phyloP scores from a whole-genome alignment of 2,329 filamentous ascomycete genomes.

The Penicillium sp. region DNA sequence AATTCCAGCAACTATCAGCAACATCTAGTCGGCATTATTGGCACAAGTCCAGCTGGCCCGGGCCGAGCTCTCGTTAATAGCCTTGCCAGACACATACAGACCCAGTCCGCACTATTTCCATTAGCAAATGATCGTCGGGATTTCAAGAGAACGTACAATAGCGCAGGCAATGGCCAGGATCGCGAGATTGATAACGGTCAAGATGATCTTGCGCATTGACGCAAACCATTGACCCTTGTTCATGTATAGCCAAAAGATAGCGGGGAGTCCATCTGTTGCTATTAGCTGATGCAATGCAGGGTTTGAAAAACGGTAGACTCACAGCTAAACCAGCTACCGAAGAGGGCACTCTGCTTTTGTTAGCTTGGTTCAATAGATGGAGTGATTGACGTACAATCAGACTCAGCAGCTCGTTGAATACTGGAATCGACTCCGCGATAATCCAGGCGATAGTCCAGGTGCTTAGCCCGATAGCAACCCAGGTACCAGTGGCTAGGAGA shows the following conservation, averaged over 20 bases:
- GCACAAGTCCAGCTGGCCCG: slow-evolving; percentile 38
- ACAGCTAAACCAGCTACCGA: slow-evolving; percentile 60
- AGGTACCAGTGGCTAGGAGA: slow-evolving; percentile 48
- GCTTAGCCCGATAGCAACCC: slow-evolving; percentile 51
- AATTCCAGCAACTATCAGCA: too few species aligned
- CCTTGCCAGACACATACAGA: slow-evolving; percentile 38
- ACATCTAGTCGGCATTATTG: slow-evolving; percentile 26
- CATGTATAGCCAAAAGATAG: slow-evolving; percentile 46
- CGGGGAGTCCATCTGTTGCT: slow-evolving; percentile 22
- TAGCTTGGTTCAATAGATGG: slow-evolving; percentile 9
- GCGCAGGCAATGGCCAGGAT: slow-evolving; percentile 34
- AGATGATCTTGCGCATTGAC: slow-evolving; percentile 38
- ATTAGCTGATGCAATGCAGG: slow-evolving; percentile 6
- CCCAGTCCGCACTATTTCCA: slow-evolving; percentile 35
- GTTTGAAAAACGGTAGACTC: slow-evolving; percentile 17
- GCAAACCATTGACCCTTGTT: slow-evolving; percentile 41
- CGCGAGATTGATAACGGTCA: slow-evolving; percentile 42
- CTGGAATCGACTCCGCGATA: slow-evolving; percentile 62
- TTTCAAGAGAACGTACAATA: slow-evolving; percentile 19
- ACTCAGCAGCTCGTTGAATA: slow-evolving; percentile 59
- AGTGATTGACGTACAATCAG: slow-evolving; percentile 44
- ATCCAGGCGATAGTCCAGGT: slow-evolving; percentile 58
- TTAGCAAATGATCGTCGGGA: slow-evolving; percentile 1
- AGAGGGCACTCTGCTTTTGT: slow-evolving; percentile 44
- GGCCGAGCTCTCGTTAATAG: slow-evolving; percentile 32